Evolutionary conservation across 805 yeast genomes (phyloP).

Genomic region (Diddensiella transvaalensis): DNA sequence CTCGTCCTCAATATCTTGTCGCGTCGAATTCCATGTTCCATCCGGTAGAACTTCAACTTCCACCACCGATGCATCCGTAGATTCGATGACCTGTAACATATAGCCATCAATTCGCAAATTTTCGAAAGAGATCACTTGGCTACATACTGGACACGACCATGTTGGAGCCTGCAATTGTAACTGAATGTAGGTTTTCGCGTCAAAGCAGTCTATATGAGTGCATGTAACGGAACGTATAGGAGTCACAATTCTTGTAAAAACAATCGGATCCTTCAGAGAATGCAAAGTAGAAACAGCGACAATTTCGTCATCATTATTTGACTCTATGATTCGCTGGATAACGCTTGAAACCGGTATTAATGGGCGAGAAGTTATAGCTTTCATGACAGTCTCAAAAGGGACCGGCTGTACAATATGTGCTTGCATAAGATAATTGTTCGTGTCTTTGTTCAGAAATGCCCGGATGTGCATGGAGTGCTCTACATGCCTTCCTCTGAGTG

Average conservation of each 20-base stretch:
- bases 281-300: slow-evolving; percentile 62
- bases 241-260: slow-evolving; percentile 60
- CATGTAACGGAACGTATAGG: slow-evolving; percentile 75
- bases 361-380: slow-evolving; percentile 42
- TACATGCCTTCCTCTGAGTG: neutral
- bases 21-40: slow-evolving; percentile 58
- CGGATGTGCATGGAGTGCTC: slow-evolving; percentile 1
- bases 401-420: slow-evolving; percentile 55
- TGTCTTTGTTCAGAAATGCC: neutral
- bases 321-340: slow-evolving; percentile 43
- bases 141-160: slow-evolving; percentile 89
- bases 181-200: slow-evolving; percentile 66
- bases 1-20: slow-evolving; percentile 9
- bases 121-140: slow-evolving; percentile 45
- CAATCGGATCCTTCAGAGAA: slow-evolving; percentile 74
- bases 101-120: slow-evolving; percentile 75
- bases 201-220: slow-evolving; percentile 84
- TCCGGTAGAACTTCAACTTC: slow-evolving; percentile 63
- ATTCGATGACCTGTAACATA: slow-evolving; percentile 55
- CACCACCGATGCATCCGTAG: slow-evolving; percentile 55
- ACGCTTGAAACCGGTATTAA: slow-evolving; percentile 54
- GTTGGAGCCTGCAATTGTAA: slow-evolving; percentile 77
- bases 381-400: slow-evolving; percentile 41
- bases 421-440: slow-evolving; percentile 37
- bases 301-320: slow-evolving; percentile 65